Evolutionary conservation across 345 rosid species (phyloP).

Genomic region (Odontarrhena argentea): DNA sequence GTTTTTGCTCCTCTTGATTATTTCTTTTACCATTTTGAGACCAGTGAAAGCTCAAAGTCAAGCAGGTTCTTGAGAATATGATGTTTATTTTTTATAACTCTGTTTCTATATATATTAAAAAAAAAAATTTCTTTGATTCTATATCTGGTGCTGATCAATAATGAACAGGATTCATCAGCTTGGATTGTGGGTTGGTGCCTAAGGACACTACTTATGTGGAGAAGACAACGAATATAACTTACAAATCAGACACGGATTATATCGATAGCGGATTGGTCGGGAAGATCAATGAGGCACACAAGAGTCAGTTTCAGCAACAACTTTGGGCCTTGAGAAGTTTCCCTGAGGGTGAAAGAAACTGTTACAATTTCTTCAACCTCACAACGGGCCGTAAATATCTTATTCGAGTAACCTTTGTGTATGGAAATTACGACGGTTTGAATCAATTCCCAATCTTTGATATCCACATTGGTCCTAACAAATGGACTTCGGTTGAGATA

Average conservation of each 20-base stretch:
- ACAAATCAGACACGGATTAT: slow-evolving; percentile 7
- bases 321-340: slow-evolving; percentile 16
- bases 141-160: neutral
- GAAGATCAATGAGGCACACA: neutral
- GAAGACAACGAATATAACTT: slow-evolving; percentile 6
- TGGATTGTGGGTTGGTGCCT: slow-evolving; percentile 24
- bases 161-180: slow-evolving; percentile 23
- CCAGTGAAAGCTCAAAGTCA: slow-evolving; percentile 35
- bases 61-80: slow-evolving; percentile 31
- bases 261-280: neutral
- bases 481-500: slow-evolving; percentile 13
- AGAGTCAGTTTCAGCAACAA: neutral
- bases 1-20: neutral
- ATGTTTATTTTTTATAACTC: no score
- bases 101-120: no score
- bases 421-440: slow-evolving; percentile 23
- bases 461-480: slow-evolving; percentile 14
- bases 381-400: neutral
- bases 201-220: neutral
- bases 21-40: neutral
- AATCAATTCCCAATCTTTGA: slow-evolving; percentile 8
- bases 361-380: slow-evolving; percentile 23
- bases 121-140: no score
- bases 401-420: slow-evolving; percentile 8
- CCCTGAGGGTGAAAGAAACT: slow-evolving; percentile 24